phyloP scores from a whole-genome alignment of 1,139 yeast genomes.

The Kodamaea suecica region DNA sequence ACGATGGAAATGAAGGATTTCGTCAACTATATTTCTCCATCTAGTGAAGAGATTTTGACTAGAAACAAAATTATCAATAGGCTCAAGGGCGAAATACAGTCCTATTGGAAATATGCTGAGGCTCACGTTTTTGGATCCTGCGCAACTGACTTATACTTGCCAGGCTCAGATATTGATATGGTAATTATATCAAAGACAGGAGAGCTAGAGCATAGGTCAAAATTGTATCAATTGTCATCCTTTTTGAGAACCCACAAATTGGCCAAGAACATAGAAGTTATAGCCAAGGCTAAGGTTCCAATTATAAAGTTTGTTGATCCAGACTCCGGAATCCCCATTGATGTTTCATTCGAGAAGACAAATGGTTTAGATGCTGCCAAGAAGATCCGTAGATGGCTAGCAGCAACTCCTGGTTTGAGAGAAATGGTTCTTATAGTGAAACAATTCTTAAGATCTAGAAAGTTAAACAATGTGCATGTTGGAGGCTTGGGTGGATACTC shows the following conservation, averaged over 20 bases:
- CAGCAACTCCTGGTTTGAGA: slow-evolving; percentile 73
- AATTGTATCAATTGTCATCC: slow-evolving; percentile 73
- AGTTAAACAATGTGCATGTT: slow-evolving; percentile 84
- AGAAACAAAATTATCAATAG: slow-evolving; percentile 67
- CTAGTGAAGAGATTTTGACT: slow-evolving; percentile 64
- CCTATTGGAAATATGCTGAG: slow-evolving; percentile 78
- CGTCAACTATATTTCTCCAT: slow-evolving; percentile 83
- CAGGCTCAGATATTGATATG: slow-evolving; percentile 97
- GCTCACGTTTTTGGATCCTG: slow-evolving; percentile 91
- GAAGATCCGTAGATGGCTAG: slow-evolving; percentile 73
- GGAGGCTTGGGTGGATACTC: slow-evolving; percentile 98
- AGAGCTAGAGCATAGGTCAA: slow-evolving; percentile 63
- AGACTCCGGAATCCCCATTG: slow-evolving; percentile 70
- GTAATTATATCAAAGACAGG: slow-evolving; percentile 70
- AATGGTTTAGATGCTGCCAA: slow-evolving; percentile 87
- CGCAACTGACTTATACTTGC: slow-evolving; percentile 91
- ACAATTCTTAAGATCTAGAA: slow-evolving; percentile 79
- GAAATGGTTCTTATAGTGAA: slow-evolving; percentile 83
- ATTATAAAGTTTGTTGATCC: slow-evolving; percentile 90
- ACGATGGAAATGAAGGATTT: slow-evolving; percentile 86
- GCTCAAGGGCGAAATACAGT: slow-evolving; percentile 53
- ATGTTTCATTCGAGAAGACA: slow-evolving; percentile 84
- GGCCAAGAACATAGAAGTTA: slow-evolving; percentile 77
- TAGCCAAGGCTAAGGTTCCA: slow-evolving; percentile 92
- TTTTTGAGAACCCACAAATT: slow-evolving; percentile 58